Percentiles rank a stretch among this genome's conserved stretches.
These are phyloP conservation scores for Paraleonurus japonicus DNA, from an alignment of 257 asterid species.

Conservation along the genomic window DNA sequence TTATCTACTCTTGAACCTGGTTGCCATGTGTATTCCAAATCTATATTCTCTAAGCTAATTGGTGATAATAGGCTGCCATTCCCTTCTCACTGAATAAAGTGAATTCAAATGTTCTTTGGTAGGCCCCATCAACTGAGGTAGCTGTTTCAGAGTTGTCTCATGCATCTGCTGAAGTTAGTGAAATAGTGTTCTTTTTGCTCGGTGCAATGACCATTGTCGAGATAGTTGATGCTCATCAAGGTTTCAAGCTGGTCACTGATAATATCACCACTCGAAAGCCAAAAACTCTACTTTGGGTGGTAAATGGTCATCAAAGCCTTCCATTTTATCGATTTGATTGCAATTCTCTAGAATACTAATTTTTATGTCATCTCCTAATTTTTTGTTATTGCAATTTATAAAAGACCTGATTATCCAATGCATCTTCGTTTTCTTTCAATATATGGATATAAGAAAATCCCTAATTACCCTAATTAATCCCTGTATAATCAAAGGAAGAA, in stretches of 20 bases:
- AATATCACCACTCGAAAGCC: constrained; percentile 95
- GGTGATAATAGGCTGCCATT: too few relatives aligned
- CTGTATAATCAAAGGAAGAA: not conserved
- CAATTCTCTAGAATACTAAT: constrained; percentile 2
- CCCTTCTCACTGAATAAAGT: constrained; percentile 6
- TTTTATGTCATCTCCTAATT: constrained; percentile 5
- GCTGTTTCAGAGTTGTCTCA: constrained; percentile 91
- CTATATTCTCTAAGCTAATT: not conserved
- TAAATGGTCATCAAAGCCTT: constrained; percentile 36
- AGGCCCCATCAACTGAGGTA: constrained; percentile 95
- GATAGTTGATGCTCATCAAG: constrained; percentile 98
- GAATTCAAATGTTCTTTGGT: constrained; percentile 35
- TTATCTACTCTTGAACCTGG: not conserved
- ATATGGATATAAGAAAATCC: not conserved
- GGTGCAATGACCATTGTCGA: constrained; percentile 99
- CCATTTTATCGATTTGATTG: constrained; percentile 12
- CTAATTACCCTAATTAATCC: not conserved
- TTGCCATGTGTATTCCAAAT: not conserved
- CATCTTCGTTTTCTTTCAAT: constrained; percentile 1
- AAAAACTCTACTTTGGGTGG: constrained; percentile 96
- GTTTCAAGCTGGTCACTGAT: constrained; percentile 93
- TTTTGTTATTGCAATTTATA: not conserved
- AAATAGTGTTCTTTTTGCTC: constrained; percentile 89
- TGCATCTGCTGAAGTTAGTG: constrained; percentile 97
- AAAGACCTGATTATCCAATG: not conserved